phyloP scores from a whole-genome alignment of 2,329 filamentous ascomycete species.

The Talaromyces sp. region DNA sequence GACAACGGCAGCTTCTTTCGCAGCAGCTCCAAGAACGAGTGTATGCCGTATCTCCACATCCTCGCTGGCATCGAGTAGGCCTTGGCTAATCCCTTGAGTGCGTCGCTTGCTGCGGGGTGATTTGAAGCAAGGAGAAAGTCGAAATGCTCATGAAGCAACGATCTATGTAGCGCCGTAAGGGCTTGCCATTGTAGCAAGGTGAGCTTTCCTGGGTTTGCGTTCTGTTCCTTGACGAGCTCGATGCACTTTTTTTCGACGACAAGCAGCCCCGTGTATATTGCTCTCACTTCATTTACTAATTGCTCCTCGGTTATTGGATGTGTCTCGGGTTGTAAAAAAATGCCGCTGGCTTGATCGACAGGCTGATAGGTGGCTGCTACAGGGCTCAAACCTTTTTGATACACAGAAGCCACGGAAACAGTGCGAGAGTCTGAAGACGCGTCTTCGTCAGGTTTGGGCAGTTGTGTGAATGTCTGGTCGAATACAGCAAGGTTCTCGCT shows the following conservation, averaged over 20 bases:
- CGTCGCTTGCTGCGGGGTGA: conserved; percentile 72
- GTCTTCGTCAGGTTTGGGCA: neutral
- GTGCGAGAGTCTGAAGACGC: conserved; percentile 4
- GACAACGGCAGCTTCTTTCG: conserved; percentile 72
- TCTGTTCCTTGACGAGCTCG: conserved; percentile 69
- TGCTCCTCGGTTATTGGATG: conserved; percentile 73
- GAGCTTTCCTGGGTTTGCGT: conserved; percentile 53
- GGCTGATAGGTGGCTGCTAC: neutral
- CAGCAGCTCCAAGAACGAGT: conserved; percentile 76
- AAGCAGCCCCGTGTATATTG: conserved; percentile 69
- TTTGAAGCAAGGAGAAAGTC: conserved; percentile 86
- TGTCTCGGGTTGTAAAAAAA: conserved; percentile 61
- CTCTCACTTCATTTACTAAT: conserved; percentile 68
- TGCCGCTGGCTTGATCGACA: conserved; percentile 26
- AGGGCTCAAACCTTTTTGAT: neutral
- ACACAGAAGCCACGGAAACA: neutral
- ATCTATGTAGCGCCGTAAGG: conserved; percentile 76
- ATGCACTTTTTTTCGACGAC: conserved; percentile 89
- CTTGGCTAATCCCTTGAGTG: conserved; percentile 65
- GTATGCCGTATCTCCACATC: conserved; percentile 94
- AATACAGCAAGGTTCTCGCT: neutral
- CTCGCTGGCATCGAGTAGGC: conserved; percentile 90
- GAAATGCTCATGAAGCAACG: conserved; percentile 76
- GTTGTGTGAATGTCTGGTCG: neutral
- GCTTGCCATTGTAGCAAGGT: conserved; percentile 77